These are phyloP conservation scores for Tetrapyrgos nigripes DNA, from an alignment of 1,284 basidiomycete genomes.

Conservation along the genomic window DNA sequence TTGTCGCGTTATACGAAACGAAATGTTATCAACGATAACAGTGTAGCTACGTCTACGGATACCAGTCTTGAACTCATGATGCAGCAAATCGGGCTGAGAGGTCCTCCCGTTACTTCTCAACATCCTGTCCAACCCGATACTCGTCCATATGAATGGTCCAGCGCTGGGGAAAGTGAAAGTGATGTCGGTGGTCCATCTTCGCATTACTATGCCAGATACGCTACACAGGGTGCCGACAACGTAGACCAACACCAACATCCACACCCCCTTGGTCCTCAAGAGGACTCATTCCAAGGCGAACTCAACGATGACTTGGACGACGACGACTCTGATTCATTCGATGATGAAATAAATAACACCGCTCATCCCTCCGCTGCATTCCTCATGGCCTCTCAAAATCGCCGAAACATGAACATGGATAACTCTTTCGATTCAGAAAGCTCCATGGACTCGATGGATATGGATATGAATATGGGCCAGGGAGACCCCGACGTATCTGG, in stretches of 20 bases:
- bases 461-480: not conserved
- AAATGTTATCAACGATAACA: conserved; percentile 49
- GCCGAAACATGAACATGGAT: conserved; percentile 10
- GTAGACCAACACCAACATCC: not conserved
- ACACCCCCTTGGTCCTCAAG: not conserved
- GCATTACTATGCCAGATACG: not conserved
- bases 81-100: conserved; percentile 51
- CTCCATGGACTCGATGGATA: conserved; percentile 4
- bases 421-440: conserved; percentile 13
- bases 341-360: conserved; percentile 53
- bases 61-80: conserved; percentile 57
- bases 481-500: not conserved
- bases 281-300: not conserved
- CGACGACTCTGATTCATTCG: conserved; percentile 54
- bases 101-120: not conserved
- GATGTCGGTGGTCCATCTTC: not conserved
- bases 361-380: conserved; percentile 66
- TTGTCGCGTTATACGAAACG: conserved; percentile 64
- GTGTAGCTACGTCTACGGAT: conserved; percentile 33
- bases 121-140: not conserved
- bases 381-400: conserved; percentile 51
- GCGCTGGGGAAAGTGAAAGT: not conserved
- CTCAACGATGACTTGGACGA: conserved; percentile 40
- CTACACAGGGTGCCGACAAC: not conserved
- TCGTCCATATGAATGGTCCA: conserved; percentile 3